These are phyloP conservation scores for Ichthyophthirius multifiliis DNA, from an alignment of 169 alveolate genomes.

Conservation along the genomic window DNA sequence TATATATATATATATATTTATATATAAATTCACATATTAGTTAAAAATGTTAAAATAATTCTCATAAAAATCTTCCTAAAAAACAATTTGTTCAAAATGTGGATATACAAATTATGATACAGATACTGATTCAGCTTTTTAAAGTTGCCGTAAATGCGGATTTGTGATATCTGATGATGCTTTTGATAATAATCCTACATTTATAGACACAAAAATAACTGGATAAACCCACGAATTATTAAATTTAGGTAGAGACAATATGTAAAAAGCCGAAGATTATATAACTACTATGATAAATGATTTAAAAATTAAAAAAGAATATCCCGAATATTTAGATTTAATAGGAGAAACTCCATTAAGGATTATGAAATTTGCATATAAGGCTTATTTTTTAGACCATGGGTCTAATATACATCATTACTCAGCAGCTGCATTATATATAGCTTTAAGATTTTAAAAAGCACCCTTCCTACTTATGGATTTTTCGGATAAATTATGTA, in stretches of 20 bases:
- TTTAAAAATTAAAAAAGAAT: conserved; percentile 11
- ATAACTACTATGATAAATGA: background rate
- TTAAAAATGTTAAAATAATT: too few relatives aligned
- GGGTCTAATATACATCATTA: conserved; percentile 49
- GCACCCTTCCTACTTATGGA: conserved; percentile 62
- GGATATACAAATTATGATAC: background rate
- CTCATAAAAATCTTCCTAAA: too few relatives aligned
- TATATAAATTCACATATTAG: too few relatives aligned
- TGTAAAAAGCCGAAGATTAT: background rate
- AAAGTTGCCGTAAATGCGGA: conserved; percentile 9
- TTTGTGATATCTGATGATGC: background rate
- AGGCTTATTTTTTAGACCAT: conserved; percentile 26
- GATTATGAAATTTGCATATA: conserved; percentile 21
- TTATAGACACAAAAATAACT: background rate
- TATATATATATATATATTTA: too few relatives aligned
- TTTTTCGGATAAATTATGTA: conserved; percentile 49
- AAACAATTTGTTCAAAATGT: background rate
- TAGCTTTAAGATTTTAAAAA: conserved; percentile 52
- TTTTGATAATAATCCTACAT: background rate
- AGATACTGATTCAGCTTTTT: background rate
- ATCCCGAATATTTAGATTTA: conserved; percentile 18
- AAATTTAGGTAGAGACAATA: background rate
- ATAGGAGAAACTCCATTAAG: conserved; percentile 20
- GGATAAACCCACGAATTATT: background rate
- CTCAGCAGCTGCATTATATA: conserved; percentile 55